Conservation (phyloP, 106 monocot genomes). For the Platanthera zijinensis region DNA sequence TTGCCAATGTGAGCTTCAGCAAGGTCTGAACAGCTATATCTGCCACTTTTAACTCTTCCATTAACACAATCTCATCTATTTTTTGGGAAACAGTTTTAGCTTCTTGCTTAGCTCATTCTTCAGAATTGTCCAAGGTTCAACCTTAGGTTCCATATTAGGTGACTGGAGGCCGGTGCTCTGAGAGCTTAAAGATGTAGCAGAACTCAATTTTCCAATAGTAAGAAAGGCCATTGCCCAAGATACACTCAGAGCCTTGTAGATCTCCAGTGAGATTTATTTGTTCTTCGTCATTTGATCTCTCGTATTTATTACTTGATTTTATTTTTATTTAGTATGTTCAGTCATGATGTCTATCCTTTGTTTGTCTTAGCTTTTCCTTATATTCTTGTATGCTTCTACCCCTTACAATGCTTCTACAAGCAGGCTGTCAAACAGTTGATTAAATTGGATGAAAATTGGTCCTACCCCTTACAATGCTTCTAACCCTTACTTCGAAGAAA, state of each 20-base stretch:
- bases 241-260: background rate
- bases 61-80: background rate
- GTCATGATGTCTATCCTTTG: too few species aligned
- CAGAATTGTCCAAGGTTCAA: background rate
- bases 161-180: background rate
- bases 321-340: too few species aligned
- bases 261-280: background rate
- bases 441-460: too few species aligned
- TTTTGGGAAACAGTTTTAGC: background rate
- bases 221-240: background rate
- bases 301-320: too few species aligned
- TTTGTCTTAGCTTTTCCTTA: too few species aligned
- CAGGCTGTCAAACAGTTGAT: too few species aligned
- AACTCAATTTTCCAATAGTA: background rate
- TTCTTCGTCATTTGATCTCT: too few species aligned
- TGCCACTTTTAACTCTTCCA: background rate
- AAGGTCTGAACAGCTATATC: background rate
- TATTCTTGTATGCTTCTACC: too few species aligned
- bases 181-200: background rate
- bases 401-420: too few species aligned
- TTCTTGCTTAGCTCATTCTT: background rate
- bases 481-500: constrained; percentile 22
- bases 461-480: too few species aligned
- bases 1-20: background rate
- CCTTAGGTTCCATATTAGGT: background rate